phyloP scores from a whole-genome alignment of 441 rosid genomes.

The Codiaeum variegatum region DNA sequence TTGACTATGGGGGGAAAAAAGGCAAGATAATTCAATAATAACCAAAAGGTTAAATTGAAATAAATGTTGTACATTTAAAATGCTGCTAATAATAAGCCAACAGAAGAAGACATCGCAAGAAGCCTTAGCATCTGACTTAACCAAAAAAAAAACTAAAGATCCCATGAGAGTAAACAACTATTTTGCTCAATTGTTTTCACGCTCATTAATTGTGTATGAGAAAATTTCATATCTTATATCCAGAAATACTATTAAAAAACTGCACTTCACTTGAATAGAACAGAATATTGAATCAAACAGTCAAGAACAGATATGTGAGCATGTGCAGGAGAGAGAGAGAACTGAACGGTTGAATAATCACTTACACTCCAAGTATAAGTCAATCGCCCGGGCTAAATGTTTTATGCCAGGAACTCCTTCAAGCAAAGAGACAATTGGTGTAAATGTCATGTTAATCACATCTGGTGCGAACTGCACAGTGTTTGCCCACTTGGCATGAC shows the following conservation, averaged over 20 bases:
- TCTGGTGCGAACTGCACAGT: conserved; percentile 62
- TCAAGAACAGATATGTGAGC: not conserved
- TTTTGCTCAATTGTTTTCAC: not conserved
- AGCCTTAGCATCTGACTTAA: not conserved
- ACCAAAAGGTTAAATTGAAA: not conserved
- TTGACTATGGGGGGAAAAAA: conserved; percentile 37
- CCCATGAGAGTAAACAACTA: not conserved
- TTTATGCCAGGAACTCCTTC: conserved; percentile 61
- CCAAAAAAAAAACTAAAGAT: not conserved
- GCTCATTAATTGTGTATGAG: not conserved
- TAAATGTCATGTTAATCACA: conserved; percentile 68
- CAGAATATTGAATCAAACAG: not conserved
- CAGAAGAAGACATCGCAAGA: not conserved
- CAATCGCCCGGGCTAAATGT: conserved; percentile 52
- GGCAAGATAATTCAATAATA: conserved; percentile 12
- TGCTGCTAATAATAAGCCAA: not conserved
- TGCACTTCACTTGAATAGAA: not conserved
- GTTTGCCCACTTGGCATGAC: conserved; percentile 58
- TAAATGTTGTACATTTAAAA: not conserved
- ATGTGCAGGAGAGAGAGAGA: not conserved
- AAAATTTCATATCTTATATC: not conserved
- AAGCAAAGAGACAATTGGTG: conserved; percentile 53
- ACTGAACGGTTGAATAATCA: not conserved
- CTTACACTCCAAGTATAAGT: conserved; percentile 65
- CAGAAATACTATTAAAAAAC: not conserved